Conservation (phyloP, 768 basidiomycete species). For the Suillus hirtellus region DNA sequence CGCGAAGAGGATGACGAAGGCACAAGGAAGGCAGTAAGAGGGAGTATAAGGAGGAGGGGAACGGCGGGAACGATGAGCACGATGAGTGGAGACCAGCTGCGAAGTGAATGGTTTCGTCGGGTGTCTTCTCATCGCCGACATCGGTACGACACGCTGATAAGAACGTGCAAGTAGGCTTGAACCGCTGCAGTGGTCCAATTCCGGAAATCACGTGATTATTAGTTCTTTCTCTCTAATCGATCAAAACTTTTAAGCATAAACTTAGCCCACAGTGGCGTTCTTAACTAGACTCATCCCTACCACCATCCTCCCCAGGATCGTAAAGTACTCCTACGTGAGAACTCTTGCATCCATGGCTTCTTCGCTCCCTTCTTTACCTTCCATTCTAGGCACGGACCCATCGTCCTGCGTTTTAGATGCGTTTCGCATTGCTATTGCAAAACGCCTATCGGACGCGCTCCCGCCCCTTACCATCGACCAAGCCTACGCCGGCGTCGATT, state of each 20-base stretch:
- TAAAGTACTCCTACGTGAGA: constrained; percentile 3
- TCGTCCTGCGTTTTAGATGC: constrained; percentile 68
- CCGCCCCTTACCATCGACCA: constrained; percentile 69
- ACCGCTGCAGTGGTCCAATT: too few relatives aligned
- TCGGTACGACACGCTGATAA: too few relatives aligned
- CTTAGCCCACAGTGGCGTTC: not conserved
- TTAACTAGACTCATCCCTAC: not conserved
- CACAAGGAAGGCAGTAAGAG: too few relatives aligned
- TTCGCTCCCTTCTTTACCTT: constrained; percentile 40
- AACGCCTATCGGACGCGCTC: constrained; percentile 64
- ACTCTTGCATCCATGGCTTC: constrained; percentile 30
- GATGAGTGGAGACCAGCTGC: too few relatives aligned
- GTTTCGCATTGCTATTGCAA: constrained; percentile 81
- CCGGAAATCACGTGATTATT: too few relatives aligned
- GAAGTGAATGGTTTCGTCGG: too few relatives aligned
- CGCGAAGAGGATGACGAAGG: too few relatives aligned
- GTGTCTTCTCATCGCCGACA: too few relatives aligned
- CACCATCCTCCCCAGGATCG: not conserved
- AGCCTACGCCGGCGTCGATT: constrained; percentile 83
- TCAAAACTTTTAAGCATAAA: not conserved
- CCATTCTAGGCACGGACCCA: constrained; percentile 55
- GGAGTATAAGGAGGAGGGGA: too few relatives aligned
- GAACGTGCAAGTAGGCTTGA: too few relatives aligned
- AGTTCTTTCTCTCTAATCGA: not conserved
- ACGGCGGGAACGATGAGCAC: too few relatives aligned